Evolutionary conservation across 805 yeast genomes (phyloP).

Genomic region (Jamesozyma hellenica): DNA sequence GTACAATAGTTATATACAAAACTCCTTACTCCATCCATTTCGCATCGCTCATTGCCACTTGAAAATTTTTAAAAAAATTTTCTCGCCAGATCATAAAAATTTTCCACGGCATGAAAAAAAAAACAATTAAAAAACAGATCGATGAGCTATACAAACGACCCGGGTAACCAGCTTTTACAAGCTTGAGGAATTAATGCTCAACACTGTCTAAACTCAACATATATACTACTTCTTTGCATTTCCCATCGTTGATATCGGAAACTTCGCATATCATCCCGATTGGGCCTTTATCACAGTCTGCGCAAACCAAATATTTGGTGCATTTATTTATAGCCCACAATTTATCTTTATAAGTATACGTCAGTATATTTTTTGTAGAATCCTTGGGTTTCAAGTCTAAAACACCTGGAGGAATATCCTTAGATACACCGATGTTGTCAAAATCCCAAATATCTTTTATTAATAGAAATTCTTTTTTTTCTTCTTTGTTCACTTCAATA

Average conservation of each 20-base stretch:
- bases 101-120: neutral
- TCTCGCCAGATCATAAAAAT: neutral
- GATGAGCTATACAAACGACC: neutral
- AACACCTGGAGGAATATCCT: constrained; percentile 21
- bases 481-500: neutral
- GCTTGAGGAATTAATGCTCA: neutral
- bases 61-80: neutral
- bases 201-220: constrained; percentile 37
- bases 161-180: neutral
- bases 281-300: constrained; percentile 74
- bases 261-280: constrained; percentile 52
- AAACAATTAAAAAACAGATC: neutral
- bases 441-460: constrained; percentile 65
- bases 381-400: too few species aligned
- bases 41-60: neutral
- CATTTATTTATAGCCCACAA: constrained; percentile 28
- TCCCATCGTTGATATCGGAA: constrained; percentile 4
- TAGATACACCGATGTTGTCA: constrained; percentile 69
- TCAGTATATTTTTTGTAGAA: too few species aligned
- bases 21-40: too few species aligned
- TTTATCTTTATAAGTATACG: constrained; percentile 14
- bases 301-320: constrained; percentile 51
- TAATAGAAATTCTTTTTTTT: constrained; percentile 29
- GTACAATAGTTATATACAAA: too few species aligned
- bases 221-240: constrained; percentile 28